phyloP scores from a whole-genome alignment of 352 stramenopile species.

The Phytophthora hibernalis region DNA sequence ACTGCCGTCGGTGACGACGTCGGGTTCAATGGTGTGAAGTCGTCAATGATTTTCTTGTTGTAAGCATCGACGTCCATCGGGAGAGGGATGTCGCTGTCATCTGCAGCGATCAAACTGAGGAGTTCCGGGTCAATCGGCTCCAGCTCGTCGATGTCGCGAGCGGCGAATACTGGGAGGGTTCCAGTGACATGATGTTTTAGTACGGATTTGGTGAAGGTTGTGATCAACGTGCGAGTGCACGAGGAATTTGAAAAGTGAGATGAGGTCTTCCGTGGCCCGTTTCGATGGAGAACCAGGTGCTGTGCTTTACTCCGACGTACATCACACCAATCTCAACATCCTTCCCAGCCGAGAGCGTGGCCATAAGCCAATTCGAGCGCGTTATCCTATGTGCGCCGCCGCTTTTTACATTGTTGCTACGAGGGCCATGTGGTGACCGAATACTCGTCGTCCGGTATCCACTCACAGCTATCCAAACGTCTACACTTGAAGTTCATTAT shows the following conservation, averaged over 20 bases:
- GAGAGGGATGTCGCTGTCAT: slow-evolving; percentile 20
- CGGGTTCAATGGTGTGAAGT: slow-evolving; percentile 45
- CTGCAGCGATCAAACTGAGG: slow-evolving; percentile 40
- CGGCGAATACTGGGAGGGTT: slow-evolving; percentile 42
- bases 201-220: background rate
- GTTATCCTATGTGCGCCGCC: slow-evolving; percentile 3
- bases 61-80: slow-evolving; percentile 16
- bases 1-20: slow-evolving; percentile 44
- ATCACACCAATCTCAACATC: slow-evolving; percentile 37
- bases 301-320: slow-evolving; percentile 28
- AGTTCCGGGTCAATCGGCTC: slow-evolving; percentile 48
- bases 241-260: slow-evolving; percentile 43
- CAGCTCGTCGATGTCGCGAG: slow-evolving; percentile 29
- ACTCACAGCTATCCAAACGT: slow-evolving; percentile 7
- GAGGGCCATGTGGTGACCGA: slow-evolving; percentile 27
- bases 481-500: slow-evolving; percentile 28
- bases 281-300: slow-evolving; percentile 23
- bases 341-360: slow-evolving; percentile 28
- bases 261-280: slow-evolving; percentile 3
- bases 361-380: slow-evolving; percentile 24
- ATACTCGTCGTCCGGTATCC: slow-evolving; percentile 20
- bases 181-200: slow-evolving; percentile 37
- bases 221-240: slow-evolving; percentile 42
- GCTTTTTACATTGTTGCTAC: slow-evolving; percentile 34
- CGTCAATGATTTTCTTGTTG: slow-evolving; percentile 30